phyloP scores from a whole-genome alignment of 23 red algal genomes.

The Agarophyton chilense region DNA sequence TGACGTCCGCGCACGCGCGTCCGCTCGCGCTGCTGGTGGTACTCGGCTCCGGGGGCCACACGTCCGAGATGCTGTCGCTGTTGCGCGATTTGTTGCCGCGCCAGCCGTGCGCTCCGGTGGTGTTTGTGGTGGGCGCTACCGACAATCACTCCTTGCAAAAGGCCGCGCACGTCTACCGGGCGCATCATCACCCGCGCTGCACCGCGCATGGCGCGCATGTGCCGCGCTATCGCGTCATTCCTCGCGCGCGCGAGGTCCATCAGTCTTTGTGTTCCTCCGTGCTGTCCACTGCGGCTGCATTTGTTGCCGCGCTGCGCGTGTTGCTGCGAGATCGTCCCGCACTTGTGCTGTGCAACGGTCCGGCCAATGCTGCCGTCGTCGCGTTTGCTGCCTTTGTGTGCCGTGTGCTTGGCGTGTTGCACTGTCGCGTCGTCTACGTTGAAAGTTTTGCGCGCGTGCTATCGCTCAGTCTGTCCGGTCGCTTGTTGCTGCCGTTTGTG shows the following conservation, averaged over 20 bases:
- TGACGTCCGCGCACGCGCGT: not conserved
- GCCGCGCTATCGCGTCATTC: conserved; percentile 17
- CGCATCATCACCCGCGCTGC: not conserved
- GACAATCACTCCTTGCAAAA: conserved; percentile 39
- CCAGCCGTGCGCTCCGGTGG: not conserved
- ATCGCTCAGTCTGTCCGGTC: conserved; percentile 68
- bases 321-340: not conserved
- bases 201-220: not conserved
- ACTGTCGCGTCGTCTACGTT: conserved; percentile 78
- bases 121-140: conserved; percentile 16
- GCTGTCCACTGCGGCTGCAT: conserved; percentile 15
- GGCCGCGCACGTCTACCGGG: not conserved
- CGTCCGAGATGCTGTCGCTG: conserved; percentile 84
- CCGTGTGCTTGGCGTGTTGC: not conserved
- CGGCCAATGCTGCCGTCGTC: conserved; percentile 50
- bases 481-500: conserved; percentile 63
- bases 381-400: conserved; percentile 27
- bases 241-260: conserved; percentile 80
- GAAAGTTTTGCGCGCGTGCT: conserved; percentile 91
- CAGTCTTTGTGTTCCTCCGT: conserved; percentile 38
- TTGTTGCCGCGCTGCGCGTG: conserved; percentile 17
- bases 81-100: conserved; percentile 2
- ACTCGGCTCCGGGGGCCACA: conserved; percentile 94
- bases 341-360: conserved; percentile 50
- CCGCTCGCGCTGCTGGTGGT: conserved; percentile 41